Conservation (phyloP, 495 filamentous ascomycete species). For the Penicillium riverlandense region DNA sequence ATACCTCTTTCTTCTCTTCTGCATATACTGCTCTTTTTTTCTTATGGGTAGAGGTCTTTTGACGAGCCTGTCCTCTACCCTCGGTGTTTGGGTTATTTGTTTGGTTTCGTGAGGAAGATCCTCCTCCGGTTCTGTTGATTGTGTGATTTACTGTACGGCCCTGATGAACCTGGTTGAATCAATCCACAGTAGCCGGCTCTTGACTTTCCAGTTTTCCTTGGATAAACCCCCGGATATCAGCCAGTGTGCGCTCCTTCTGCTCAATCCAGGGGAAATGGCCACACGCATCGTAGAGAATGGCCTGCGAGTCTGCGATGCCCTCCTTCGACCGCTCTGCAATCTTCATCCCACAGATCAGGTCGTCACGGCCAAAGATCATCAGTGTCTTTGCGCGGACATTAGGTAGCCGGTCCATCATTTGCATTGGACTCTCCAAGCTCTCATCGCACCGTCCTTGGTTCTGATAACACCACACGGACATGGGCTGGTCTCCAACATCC, state of each 20-base stretch:
- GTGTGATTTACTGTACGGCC: conserved; percentile 16
- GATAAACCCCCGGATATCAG: conserved; percentile 11
- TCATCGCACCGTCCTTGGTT: conserved; percentile 7
- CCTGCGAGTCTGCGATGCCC: not conserved
- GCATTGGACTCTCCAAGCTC: not conserved
- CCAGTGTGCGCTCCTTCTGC: conserved; percentile 5
- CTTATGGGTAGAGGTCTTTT: conserved; percentile 17
- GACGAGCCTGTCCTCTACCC: conserved; percentile 26
- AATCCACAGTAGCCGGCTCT: conserved; percentile 10
- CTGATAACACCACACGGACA: conserved; percentile 8
- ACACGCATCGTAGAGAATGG: conserved; percentile 11
- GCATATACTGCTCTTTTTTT: conserved; percentile 15
- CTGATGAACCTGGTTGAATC: conserved; percentile 9
- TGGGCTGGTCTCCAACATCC: conserved; percentile 2
- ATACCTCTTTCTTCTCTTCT: conserved; percentile 15
- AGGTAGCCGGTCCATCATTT: conserved; percentile 7
- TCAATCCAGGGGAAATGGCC: conserved; percentile 21
- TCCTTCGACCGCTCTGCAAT: conserved; percentile 5
- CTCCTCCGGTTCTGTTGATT: conserved; percentile 3
- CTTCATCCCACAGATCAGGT: conserved; percentile 10
- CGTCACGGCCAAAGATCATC: conserved; percentile 10
- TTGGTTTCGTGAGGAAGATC: conserved; percentile 7
- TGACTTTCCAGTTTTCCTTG: not conserved
- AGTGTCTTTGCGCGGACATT: conserved; percentile 11
- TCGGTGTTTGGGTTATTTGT: conserved; percentile 13